A percentile compares a stretch with the other conserved stretches of the same genome.
Evolutionary conservation across 805 yeast genomes (phyloP).

Genomic region (Kluyveromyces siamensis): DNA sequence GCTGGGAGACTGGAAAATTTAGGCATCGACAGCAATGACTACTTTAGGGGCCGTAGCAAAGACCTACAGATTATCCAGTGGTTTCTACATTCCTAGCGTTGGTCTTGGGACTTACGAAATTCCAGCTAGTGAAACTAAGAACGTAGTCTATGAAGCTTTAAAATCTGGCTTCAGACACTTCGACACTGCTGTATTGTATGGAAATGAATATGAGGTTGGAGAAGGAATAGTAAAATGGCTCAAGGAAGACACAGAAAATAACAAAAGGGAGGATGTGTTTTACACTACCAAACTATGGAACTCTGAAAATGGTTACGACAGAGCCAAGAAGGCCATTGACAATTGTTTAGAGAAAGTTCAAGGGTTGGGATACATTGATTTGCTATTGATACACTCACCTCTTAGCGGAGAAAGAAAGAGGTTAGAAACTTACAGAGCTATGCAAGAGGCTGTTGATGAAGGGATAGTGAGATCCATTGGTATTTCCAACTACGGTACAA

Average conservation of each 20-base stretch:
- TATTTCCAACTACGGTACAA: constrained; percentile 62
- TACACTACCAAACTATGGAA: constrained; percentile 75
- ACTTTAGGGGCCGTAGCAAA: constrained; percentile 11
- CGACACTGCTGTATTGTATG: constrained; percentile 63
- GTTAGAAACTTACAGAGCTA: constrained; percentile 58
- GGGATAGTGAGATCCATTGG: constrained; percentile 62
- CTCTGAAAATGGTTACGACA: constrained; percentile 47
- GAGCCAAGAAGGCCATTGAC: constrained; percentile 50
- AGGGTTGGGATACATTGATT: constrained; percentile 58
- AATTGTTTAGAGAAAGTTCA: constrained; percentile 45
- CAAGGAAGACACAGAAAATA: constrained; percentile 34
- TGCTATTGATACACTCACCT: constrained; percentile 63
- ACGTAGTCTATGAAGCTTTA: constrained; percentile 48
- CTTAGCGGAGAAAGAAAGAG: constrained; percentile 38
- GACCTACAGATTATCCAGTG: constrained; percentile 41
- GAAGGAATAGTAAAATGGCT: constrained; percentile 49
- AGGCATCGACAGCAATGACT: not conserved
- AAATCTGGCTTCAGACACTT: constrained; percentile 62
- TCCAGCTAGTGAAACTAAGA: constrained; percentile 30
- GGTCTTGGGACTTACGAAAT: constrained; percentile 49
- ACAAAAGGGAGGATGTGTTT: constrained; percentile 42
- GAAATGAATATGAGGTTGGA: constrained; percentile 54
- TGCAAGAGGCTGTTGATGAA: constrained; percentile 59
- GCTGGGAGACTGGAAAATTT: not conserved
- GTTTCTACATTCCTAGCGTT: constrained; percentile 44